Base-by-base conservation (phyloP, 441 rosid species). In the Sinapis alba region DNA sequence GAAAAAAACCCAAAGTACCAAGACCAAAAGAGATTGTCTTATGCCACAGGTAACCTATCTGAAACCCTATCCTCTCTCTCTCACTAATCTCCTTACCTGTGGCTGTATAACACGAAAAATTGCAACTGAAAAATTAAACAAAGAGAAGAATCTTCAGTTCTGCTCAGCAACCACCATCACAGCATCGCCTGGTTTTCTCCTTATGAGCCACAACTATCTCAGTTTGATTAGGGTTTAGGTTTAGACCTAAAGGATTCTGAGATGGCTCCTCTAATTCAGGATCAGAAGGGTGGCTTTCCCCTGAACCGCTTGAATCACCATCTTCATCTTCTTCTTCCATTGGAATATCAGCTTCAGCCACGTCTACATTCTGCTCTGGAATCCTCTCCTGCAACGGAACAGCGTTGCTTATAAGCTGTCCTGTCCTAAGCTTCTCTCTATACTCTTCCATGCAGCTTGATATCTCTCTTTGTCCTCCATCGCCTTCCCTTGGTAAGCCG, bases 401-500 rank as follows among this genome's bases (percentile, higher is more conserved):
- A 58, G 91, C 97, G 73, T 87, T 80, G 12, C 92, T 87, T 62
- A 90, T 75, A 2, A 90, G 76, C 80, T 83, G 83, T 18, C 86
- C 92, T 0, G 82, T 81, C 82, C 78, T 90, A 73, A 83, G 77
- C 65, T 86, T 88, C 85, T 89, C 97, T 73, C 84, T 82, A 81
- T 96, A 93, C 67, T 72, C 88, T 77, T 89, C 97, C 99, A 93
- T 91, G 83, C 97, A 73, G 69, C 43, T 83, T 87, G 82, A 79
- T 96, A 96, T 60, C 99, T 76, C 85, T 96, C 97, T 81, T 90
- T 96, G 65, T 96, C 99, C 79, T 83, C 83, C 57, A 84, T 68
- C 7, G 98, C 99, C 77, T 85, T 88, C 70, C 85, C 96, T 79
- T 93, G 96, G 74, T 93, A 93, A 63, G 92, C 98, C 12, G 81